Percentiles rank a stretch among this genome's conserved stretches.
phyloP scores from a whole-genome alignment of 2,329 filamentous ascomycete species.

The Blumeriella jaapii region DNA sequence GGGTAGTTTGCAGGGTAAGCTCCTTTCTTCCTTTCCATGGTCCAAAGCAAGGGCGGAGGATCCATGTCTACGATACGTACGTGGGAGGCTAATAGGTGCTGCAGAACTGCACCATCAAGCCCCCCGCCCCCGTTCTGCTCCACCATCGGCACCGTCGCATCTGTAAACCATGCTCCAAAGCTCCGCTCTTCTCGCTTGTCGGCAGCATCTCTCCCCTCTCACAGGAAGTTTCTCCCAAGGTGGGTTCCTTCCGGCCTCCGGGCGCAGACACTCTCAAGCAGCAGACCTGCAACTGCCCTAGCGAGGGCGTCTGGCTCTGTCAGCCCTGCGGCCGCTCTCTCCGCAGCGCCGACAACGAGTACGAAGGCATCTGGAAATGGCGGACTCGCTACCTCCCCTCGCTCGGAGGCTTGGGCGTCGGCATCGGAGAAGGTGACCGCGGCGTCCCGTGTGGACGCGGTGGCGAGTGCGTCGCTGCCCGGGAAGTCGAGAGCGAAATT shows the following conservation, averaged over 20 bases:
- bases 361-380: conserved; percentile 73
- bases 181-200: conserved; percentile 48
- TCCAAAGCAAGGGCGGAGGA: conserved; percentile 1
- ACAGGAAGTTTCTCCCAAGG: not conserved
- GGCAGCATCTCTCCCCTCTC: conserved; percentile 30
- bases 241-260: conserved; percentile 31
- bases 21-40: conserved; percentile 38
- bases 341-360: conserved; percentile 45
- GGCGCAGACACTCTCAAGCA: conserved; percentile 26
- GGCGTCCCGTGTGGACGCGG: conserved; percentile 83
- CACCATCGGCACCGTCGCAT: conserved; percentile 70
- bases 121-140: conserved; percentile 55
- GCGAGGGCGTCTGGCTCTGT: conserved; percentile 69
- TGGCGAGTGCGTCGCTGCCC: conserved; percentile 60
- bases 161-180: conserved; percentile 62
- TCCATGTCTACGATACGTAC: not conserved
- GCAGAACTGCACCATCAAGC: conserved; percentile 84
- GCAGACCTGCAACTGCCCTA: conserved; percentile 26
- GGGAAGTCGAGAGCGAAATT: conserved; percentile 70
- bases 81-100: not conserved
- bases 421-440: conserved; percentile 78
- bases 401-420: conserved; percentile 69
- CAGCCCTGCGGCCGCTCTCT: conserved; percentile 69
- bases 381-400: conserved; percentile 73
- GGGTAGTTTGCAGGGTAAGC: conserved; percentile 67